phyloP scores from a whole-genome alignment of 2,329 filamentous ascomycete species.

The Trichophyton mentagrophytes region DNA sequence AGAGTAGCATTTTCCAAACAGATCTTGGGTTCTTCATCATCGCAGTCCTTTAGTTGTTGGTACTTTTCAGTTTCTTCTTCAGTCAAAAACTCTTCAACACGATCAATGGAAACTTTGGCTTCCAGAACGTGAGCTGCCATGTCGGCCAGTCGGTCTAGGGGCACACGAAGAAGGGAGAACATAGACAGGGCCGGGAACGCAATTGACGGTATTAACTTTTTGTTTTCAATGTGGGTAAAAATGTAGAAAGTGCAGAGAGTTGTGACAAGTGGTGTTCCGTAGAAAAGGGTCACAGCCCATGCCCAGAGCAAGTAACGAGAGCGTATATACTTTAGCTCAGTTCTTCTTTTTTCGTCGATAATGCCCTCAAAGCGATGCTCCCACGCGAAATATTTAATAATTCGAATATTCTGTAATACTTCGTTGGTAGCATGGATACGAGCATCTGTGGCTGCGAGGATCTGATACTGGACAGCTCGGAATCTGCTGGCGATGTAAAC shows the following conservation, averaged over 20 bases:
- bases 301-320: conserved; percentile 85
- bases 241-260: conserved; percentile 93
- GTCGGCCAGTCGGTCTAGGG: conserved; percentile 88
- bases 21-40: conserved; percentile 59
- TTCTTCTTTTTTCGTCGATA: conserved; percentile 75
- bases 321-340: conserved; percentile 66
- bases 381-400: conserved; percentile 99
- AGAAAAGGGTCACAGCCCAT: conserved; percentile 85
- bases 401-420: conserved; percentile 89
- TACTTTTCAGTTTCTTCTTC: conserved; percentile 98
- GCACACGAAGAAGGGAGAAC: conserved; percentile 85
- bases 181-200: conserved; percentile 94
- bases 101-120: conserved; percentile 89
- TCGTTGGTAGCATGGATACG: conserved; percentile 95
- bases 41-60: conserved; percentile 58
- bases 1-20: conserved; percentile 77
- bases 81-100: conserved; percentile 83
- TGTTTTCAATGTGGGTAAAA: conserved; percentile 81
- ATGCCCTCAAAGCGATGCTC: conserved; percentile 77
- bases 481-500: conserved; percentile 79
- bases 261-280: conserved; percentile 85
- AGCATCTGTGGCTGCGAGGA: conserved; percentile 86
- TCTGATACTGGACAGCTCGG: conserved; percentile 72
- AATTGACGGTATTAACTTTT: conserved; percentile 77
- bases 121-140: conserved; percentile 99